phyloP scores from a whole-genome alignment of 345 rosid genomes.

The Gynandropsis gynandra region DNA sequence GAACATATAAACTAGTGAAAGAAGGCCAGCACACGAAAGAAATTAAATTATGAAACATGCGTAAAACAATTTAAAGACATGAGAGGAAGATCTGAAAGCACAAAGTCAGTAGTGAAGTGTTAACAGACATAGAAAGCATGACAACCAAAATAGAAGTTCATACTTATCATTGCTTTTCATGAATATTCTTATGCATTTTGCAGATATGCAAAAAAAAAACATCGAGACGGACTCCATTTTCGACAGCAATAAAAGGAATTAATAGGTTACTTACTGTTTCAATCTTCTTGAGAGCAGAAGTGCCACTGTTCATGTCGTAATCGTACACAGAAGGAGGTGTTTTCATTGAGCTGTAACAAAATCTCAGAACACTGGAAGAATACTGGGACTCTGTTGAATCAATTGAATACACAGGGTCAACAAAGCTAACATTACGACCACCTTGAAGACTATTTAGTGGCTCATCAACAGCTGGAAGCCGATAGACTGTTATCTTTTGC shows the following conservation, averaged over 20 bases:
- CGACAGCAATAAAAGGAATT: not conserved
- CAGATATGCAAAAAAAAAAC: not conserved
- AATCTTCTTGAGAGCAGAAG: slow-evolving; percentile 69
- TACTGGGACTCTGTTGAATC: slow-evolving; percentile 47
- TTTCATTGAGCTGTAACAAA: slow-evolving; percentile 71
- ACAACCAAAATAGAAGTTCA: not conserved
- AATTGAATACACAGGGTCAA: slow-evolving; percentile 63
- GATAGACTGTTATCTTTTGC: slow-evolving; percentile 49
- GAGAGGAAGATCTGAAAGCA: too few species aligned
- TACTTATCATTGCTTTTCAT: not conserved
- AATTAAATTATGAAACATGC: too few species aligned
- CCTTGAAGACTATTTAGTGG: slow-evolving; percentile 55
- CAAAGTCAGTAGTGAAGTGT: not conserved
- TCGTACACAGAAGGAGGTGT: slow-evolving; percentile 77
- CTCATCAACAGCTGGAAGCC: slow-evolving; percentile 65
- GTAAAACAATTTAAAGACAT: too few species aligned
- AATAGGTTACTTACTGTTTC: slow-evolving; percentile 51
- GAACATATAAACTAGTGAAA: too few species aligned
- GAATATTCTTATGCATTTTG: slow-evolving; percentile 4
- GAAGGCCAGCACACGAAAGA: too few species aligned
- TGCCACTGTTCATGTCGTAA: slow-evolving; percentile 68
- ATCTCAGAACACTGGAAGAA: slow-evolving; percentile 65
- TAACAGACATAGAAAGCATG: not conserved
- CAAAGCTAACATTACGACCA: slow-evolving; percentile 56
- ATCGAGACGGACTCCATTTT: not conserved